Percentiles rank a stretch among this genome's conserved stretches.
phyloP scores from a whole-genome alignment of 371 early-diverging fungal species.

The Zychaea mexicana region DNA sequence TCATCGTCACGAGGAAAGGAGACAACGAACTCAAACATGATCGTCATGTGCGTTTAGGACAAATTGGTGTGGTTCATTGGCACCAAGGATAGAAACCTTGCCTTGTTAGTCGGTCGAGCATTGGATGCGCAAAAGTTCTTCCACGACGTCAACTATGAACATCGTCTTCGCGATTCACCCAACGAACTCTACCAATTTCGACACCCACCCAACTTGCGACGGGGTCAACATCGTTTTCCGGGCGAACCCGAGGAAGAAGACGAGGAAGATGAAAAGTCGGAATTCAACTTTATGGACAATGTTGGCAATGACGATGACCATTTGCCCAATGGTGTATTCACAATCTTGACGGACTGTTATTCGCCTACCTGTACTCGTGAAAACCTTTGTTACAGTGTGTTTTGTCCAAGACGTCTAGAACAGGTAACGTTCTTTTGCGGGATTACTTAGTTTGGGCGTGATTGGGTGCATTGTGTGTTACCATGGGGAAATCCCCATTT shows the following conservation, averaged over 20 bases:
- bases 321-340: conserved; percentile 83
- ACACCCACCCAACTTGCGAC: conserved; percentile 31
- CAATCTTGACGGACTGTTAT: conserved; percentile 86
- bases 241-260: conserved; percentile 23
- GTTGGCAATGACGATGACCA: conserved; percentile 13
- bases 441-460: background rate
- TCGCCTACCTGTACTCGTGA: conserved; percentile 88
- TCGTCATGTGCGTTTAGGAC: too few species aligned
- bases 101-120: conserved; percentile 83
- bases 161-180: conserved; percentile 78
- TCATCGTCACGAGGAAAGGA: background rate
- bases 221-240: background rate
- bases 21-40: background rate
- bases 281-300: conserved; percentile 10
- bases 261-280: conserved; percentile 29
- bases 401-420: conserved; percentile 80
- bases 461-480: too few species aligned
- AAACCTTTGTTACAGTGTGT: conserved; percentile 80
- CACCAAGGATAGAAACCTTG: conserved; percentile 84
- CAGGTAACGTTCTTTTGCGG: conserved; percentile 27
- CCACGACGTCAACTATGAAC: conserved; percentile 87
- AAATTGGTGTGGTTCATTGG: conserved; percentile 71
- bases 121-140: conserved; percentile 88
- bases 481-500: too few species aligned
- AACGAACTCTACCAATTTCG: conserved; percentile 81